Evolutionary conservation across 2,329 filamentous ascomycete species (phyloP).

Genomic region (Pseudocercospora vitis): DNA sequence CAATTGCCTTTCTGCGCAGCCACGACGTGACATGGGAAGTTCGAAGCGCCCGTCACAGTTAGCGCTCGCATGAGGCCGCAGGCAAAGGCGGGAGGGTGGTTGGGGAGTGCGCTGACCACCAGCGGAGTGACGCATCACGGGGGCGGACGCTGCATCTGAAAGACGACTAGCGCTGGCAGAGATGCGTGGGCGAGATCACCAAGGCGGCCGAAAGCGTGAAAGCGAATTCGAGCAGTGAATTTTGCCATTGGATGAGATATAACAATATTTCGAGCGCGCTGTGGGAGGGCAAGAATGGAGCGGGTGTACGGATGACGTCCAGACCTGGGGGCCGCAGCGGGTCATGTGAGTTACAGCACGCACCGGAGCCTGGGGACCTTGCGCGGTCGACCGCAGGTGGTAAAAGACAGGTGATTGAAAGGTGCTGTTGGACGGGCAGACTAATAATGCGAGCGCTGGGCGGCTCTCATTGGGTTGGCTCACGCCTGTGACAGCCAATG

Average conservation of each 20-base stretch:
- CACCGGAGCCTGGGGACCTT: slow-evolving; percentile 20
- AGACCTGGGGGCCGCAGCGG: slow-evolving; percentile 8
- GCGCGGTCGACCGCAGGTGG: slow-evolving; percentile 22
- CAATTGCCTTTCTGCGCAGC: slow-evolving; percentile 21
- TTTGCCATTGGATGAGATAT: slow-evolving; percentile 28
- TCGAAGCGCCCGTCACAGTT: slow-evolving; percentile 23
- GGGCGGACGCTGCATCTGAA: slow-evolving; percentile 19
- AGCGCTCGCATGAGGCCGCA: slow-evolving; percentile 20
- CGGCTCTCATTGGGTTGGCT: slow-evolving; percentile 18
- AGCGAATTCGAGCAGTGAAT: slow-evolving; percentile 23
- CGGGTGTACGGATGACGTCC: slow-evolving; percentile 22
- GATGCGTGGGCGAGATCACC: slow-evolving; percentile 12
- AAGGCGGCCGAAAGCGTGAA: slow-evolving; percentile 20
- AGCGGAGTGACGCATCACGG: slow-evolving; percentile 22
- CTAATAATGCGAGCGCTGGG: slow-evolving; percentile 18
- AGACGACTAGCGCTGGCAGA: slow-evolving; percentile 17
- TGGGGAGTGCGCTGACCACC: slow-evolving; percentile 25
- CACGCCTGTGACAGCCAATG: slow-evolving; percentile 17
- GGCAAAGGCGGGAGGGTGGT: slow-evolving; percentile 22
- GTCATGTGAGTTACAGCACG: slow-evolving; percentile 25
- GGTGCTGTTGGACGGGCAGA: slow-evolving; percentile 18
- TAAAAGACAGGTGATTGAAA: slow-evolving; percentile 24
- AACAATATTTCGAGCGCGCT: slow-evolving; percentile 13
- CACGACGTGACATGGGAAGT: slow-evolving; percentile 19
- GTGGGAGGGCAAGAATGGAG: slow-evolving; percentile 12